phyloP scores from a whole-genome alignment of 73 alveolate genomes.

The Effrenium voratum region DNA sequence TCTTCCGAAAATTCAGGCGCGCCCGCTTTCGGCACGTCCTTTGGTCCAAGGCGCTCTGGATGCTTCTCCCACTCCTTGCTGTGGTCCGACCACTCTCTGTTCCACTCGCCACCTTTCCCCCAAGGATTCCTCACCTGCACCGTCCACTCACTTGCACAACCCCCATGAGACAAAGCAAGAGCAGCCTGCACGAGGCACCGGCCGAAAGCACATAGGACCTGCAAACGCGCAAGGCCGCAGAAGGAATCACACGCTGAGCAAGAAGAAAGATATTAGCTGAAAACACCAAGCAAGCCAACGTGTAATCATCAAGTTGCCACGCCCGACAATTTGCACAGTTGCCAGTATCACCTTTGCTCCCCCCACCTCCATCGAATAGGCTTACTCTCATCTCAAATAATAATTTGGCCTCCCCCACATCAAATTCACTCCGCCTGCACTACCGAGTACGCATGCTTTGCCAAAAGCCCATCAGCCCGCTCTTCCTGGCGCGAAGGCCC shows the following conservation, averaged over 20 bases:
- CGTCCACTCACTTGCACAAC: not conserved
- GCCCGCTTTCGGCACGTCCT: not conserved
- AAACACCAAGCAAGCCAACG: too few relatives aligned
- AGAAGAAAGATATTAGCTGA: too few relatives aligned
- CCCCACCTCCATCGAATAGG: too few relatives aligned
- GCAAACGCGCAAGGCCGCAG: too few relatives aligned
- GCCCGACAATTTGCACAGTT: too few relatives aligned
- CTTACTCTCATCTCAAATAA: too few relatives aligned
- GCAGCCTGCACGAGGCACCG: conserved; percentile 34
- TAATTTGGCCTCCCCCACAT: too few relatives aligned
- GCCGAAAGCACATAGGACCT: conserved; percentile 59
- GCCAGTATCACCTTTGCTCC: too few relatives aligned
- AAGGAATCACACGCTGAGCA: too few relatives aligned
- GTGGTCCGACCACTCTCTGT: conserved; percentile 75
- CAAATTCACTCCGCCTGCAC: conserved; percentile 49
- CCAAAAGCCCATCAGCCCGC: conserved; percentile 85
- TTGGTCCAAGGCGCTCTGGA: conserved; percentile 37
- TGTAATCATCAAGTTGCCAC: too few relatives aligned
- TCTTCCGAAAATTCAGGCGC: not conserved
- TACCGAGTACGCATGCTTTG: conserved; percentile 85
- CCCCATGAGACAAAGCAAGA: conserved; percentile 41
- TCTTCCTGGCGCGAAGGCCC: not conserved
- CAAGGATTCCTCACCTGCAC: conserved; percentile 86
- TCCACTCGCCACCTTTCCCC: conserved; percentile 93
- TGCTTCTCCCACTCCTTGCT: conserved; percentile 72